phyloP scores from a whole-genome alignment of 2,329 filamentous ascomycete species.

The Botrytis medusae region DNA sequence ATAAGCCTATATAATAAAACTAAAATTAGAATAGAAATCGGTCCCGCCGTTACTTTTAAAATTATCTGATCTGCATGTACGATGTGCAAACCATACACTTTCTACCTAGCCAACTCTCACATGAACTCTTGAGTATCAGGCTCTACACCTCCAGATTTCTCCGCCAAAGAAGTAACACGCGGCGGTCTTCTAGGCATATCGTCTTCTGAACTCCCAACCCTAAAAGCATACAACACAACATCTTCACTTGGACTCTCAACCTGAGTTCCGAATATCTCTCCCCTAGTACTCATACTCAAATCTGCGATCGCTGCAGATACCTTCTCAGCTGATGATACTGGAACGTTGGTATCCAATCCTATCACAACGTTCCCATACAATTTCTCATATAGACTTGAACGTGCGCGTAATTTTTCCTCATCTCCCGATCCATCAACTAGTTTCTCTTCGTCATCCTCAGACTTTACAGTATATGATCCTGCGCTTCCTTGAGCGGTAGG shows the following conservation, averaged over 20 bases:
- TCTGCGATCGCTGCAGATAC: not conserved
- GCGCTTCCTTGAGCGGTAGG: not conserved
- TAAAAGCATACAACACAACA: constrained; percentile 4
- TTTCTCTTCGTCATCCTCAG: not conserved
- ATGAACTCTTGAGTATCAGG: not conserved
- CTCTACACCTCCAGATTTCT: not conserved
- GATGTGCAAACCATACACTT: not conserved
- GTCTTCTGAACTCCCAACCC: not conserved
- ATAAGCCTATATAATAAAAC: not conserved
- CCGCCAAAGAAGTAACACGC: not conserved
- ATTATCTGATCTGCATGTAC: not conserved
- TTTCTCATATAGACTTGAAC: not conserved
- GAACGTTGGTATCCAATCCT: not conserved
- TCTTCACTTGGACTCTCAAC: not conserved
- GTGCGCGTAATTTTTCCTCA: not conserved
- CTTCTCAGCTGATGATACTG: not conserved
- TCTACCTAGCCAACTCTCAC: not conserved
- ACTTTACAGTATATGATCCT: constrained; percentile 45
- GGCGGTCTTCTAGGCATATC: not conserved
- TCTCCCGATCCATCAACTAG: not conserved
- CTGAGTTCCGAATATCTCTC: not conserved
- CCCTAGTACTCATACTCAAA: not conserved
- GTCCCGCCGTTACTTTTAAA: not conserved
- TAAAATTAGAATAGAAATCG: not conserved
- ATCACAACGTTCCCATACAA: not conserved